Conservation (phyloP, 441 rosid species). For the Metrosideros polymorpha region DNA sequence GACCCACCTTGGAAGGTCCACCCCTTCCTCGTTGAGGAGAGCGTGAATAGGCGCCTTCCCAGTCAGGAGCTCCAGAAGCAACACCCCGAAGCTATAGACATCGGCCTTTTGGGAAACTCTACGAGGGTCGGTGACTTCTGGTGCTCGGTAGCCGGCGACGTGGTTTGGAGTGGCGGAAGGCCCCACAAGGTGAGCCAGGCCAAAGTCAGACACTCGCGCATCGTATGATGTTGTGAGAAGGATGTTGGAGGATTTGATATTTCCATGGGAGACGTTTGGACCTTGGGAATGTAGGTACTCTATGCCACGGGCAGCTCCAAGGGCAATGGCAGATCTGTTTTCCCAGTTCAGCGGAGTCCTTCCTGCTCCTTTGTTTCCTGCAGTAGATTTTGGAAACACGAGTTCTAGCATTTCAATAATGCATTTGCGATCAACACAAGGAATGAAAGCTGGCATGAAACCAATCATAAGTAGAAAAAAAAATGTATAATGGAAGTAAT, state of each 20-base stretch:
- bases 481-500: neutral
- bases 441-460: neutral
- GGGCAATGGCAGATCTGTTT: slow-evolving; percentile 8
- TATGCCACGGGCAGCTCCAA: slow-evolving; percentile 12
- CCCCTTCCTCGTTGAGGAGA: slow-evolving; percentile 9
- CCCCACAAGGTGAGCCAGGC: slow-evolving; percentile 10
- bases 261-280: slow-evolving; percentile 6
- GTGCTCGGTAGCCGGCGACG: slow-evolving; percentile 10
- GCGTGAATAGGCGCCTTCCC: slow-evolving; percentile 13
- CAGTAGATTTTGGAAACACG: neutral
- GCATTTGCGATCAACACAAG: neutral
- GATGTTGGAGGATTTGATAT: slow-evolving; percentile 15
- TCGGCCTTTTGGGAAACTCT: slow-evolving; percentile 11
- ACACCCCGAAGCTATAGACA: slow-evolving; percentile 10
- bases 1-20: slow-evolving; percentile 16
- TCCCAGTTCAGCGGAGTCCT: slow-evolving; percentile 16
- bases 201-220: slow-evolving; percentile 9
- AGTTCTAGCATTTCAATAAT: neutral
- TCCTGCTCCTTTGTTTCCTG: slow-evolving; percentile 14
- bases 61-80: slow-evolving; percentile 13
- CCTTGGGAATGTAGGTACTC: slow-evolving; percentile 9
- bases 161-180: slow-evolving; percentile 6
- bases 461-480: neutral
- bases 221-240: slow-evolving; percentile 4
- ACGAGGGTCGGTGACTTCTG: slow-evolving; percentile 9